Percentiles rank a stretch among this genome's conserved stretches.
phyloP scores from a whole-genome alignment of 2,329 filamentous ascomycete species.

The Xylaria sp. region DNA sequence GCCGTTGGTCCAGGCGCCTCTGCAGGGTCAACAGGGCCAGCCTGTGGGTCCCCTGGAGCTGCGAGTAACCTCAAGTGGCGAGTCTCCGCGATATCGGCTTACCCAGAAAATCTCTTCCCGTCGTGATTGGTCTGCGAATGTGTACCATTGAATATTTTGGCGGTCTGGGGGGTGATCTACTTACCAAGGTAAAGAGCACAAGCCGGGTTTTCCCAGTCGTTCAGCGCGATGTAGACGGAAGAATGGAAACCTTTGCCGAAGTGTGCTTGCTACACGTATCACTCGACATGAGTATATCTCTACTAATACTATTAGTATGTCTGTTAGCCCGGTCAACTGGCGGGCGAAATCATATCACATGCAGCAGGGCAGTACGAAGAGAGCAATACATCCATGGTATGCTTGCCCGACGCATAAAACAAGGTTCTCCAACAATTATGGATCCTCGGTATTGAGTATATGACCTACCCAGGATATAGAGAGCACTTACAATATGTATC shows the following conservation, averaged over 20 bases:
- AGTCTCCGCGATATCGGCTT: conserved; percentile 51
- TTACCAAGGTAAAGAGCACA: not conserved
- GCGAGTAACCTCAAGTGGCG: no score
- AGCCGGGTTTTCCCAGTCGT: conserved; percentile 6
- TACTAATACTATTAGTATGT: no score
- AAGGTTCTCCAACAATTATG: not conserved
- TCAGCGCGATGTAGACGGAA: not conserved
- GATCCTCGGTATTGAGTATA: no score
- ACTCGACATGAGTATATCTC: no score
- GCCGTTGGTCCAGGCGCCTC: no score
- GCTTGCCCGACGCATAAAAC: not conserved
- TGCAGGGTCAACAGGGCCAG: no score
- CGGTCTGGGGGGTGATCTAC: conserved; percentile 11
- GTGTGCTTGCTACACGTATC: not conserved
- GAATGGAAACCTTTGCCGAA: not conserved
- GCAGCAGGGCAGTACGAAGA: not conserved
- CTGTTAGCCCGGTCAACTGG: not conserved
- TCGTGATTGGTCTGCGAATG: conserved; percentile 25
- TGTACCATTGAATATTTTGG: not conserved
- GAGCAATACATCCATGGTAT: not conserved
- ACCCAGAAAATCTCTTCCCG: conserved; percentile 26
- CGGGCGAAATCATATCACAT: not conserved
- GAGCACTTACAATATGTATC: no score
- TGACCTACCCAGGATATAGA: no score
- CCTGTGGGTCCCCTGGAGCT: no score